These are phyloP conservation scores for Clonostachys sp. DNA, from an alignment of 2,329 filamentous ascomycete species.

Conservation along the genomic window DNA sequence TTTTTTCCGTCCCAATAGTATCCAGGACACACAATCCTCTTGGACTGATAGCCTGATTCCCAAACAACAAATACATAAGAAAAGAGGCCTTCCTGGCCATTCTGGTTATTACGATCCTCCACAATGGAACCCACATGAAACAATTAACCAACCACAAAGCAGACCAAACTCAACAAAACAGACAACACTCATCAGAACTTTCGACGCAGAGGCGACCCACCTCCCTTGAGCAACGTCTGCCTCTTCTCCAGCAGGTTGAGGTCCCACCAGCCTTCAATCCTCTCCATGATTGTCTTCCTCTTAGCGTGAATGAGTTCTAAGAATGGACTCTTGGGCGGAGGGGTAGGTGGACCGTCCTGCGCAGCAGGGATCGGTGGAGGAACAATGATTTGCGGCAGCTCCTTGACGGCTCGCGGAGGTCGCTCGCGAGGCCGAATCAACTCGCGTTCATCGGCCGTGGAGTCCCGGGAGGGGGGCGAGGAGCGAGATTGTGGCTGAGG, in stretches of 20 bases:
- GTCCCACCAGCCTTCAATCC: constrained; percentile 52
- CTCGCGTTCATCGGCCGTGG: constrained; percentile 22
- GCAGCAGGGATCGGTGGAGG: constrained; percentile 14
- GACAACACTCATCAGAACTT: too few species aligned
- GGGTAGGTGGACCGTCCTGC: constrained; percentile 3
- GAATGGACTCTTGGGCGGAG: constrained; percentile 14
- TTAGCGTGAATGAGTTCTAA: constrained; percentile 22
- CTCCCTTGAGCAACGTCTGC: constrained; percentile 15
- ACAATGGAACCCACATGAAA: too few species aligned
- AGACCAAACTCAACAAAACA: too few species aligned
- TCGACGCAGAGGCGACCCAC: neutral
- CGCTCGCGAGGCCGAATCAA: neutral
- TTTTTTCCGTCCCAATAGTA: too few species aligned
- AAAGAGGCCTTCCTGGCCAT: too few species aligned
- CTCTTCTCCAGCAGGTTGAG: constrained; percentile 42
- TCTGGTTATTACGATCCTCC: too few species aligned
- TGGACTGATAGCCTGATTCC: too few species aligned
- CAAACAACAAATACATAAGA: too few species aligned
- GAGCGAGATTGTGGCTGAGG: constrained; percentile 4
- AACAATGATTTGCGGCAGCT: constrained; percentile 17
- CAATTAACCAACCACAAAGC: too few species aligned
- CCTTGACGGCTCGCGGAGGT: constrained; percentile 15
- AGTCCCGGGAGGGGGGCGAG: constrained; percentile 25
- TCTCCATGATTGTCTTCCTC: constrained; percentile 40
- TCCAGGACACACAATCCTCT: too few species aligned